Base-by-base conservation (phyloP, 208 protist genomes). In the Leishmania braziliensis region DNA sequence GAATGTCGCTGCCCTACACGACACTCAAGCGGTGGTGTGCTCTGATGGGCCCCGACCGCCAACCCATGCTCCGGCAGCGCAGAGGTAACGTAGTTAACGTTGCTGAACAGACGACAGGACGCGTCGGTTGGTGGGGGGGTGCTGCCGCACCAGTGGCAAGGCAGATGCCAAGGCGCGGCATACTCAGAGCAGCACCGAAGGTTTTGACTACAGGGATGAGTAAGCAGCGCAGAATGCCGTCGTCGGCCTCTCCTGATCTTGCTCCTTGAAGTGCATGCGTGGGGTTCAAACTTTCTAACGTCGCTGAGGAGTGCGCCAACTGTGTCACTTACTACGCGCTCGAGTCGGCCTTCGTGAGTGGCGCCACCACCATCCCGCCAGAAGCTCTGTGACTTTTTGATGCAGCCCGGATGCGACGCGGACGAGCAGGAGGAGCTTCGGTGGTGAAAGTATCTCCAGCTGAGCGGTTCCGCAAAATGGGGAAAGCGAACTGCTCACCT, bases 221-320 rank as follows among this genome's bases (percentile, higher is more conserved):
- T 6, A n/a, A 69, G 33, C 65, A 72, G 26, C 60, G 70, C 69
- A 77, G 58, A 63, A 77, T 70, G 56, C 58, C 58, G 18, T 71
- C 78, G 1, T 39, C 50, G 23, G 53, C 63, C n/a, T 65, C 18
- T 65, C n/a, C 60, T 50, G 12, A 12, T 36, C 14, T 3, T 23
- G 65, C 65, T 4, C 39, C 18, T 39, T 50, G 46, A 3, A 71
- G 6, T 48, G 16, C 26, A 43, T 12, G 33, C 33, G 16, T 23
- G 48, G 10, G 36, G 29, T 10, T 9, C 5, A 8, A 48, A 8
- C 20, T 1, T 71, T 50, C 36, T 71, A 43, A n/a, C 5, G 36
- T 71, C 39, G 16, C 20, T 29, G 0, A 71, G 29, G 36, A 14
- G 33, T 0, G 18, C 33, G 20, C 18, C 36, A 71, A 39, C 8